Conservation (phyloP, 768 basidiomycete genomes). For the Boletus rubropictus region DNA sequence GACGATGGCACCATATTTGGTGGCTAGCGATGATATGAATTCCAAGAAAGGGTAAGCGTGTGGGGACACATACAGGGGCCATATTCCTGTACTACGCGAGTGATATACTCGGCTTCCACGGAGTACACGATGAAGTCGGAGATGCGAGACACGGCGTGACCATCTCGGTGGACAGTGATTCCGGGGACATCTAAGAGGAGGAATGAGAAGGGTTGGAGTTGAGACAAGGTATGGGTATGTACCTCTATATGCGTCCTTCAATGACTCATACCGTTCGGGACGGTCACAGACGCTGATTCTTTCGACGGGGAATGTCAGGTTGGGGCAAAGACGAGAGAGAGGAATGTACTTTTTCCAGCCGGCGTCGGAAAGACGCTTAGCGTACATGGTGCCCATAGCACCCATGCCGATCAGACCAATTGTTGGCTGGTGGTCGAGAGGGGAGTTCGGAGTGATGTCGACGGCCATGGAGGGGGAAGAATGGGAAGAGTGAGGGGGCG, state of each 20-base stretch:
- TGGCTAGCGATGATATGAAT: conserved; percentile 46
- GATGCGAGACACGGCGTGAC: conserved; percentile 80
- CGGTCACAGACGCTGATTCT: conserved; percentile 91
- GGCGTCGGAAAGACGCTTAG: conserved; percentile 62
- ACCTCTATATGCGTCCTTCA: conserved; percentile 63
- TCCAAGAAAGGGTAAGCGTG: not conserved
- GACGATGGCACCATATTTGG: conserved; percentile 87
- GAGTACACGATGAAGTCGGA: conserved; percentile 95
- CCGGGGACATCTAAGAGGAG: conserved; percentile 44
- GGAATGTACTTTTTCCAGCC: conserved; percentile 74
- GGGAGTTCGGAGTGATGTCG: conserved; percentile 31
- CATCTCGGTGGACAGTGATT: conserved; percentile 66
- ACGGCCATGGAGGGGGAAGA: no score
- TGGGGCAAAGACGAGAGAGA: not conserved
- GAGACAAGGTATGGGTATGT: conserved; percentile 34
- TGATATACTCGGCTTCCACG: conserved; percentile 87
- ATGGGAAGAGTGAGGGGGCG: not conserved
- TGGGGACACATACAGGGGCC: conserved; percentile 70
- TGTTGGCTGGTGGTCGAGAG: conserved; percentile 53
- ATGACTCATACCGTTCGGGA: conserved; percentile 61
- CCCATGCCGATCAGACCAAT: conserved; percentile 97
- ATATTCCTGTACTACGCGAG: conserved; percentile 75
- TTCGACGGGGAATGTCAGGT: not conserved
- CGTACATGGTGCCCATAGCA: conserved; percentile 96
- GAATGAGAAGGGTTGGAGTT: conserved; percentile 8